phyloP scores from a whole-genome alignment of 768 basidiomycete genomes.

The Hypsizygus marmoreus region DNA sequence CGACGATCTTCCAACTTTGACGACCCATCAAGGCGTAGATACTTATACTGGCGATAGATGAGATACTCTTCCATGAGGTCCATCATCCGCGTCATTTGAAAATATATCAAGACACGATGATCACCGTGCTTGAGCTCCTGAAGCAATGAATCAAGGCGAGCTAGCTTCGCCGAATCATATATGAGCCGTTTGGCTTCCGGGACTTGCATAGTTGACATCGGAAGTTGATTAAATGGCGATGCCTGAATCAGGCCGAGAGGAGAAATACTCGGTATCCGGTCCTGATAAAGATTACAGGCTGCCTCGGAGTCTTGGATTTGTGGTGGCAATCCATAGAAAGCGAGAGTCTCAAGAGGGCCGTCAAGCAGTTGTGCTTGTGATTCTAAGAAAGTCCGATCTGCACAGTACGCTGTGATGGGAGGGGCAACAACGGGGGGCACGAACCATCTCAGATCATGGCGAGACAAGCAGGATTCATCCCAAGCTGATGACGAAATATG shows the following conservation, averaged over 20 bases:
- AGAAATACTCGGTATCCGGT: constrained; percentile 59
- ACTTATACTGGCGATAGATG: constrained; percentile 95
- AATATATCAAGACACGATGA: constrained; percentile 94
- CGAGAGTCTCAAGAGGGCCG: constrained; percentile 73
- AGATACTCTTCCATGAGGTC: constrained; percentile 99
- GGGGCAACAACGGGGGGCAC: constrained; percentile 87
- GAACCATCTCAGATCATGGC: constrained; percentile 81
- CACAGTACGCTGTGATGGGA: constrained; percentile 70
- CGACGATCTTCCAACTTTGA: constrained; percentile 94
- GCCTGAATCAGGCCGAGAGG: constrained; percentile 65
- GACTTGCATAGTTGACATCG: constrained; percentile 83
- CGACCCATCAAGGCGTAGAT: constrained; percentile 88
- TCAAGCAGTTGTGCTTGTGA: constrained; percentile 59
- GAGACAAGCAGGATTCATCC: constrained; percentile 79
- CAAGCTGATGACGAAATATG: constrained; percentile 66
- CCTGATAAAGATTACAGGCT: constrained; percentile 48
- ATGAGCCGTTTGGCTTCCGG: constrained; percentile 95
- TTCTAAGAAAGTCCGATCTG: constrained; percentile 80
- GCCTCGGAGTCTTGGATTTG: constrained; percentile 59
- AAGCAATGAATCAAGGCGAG: constrained; percentile 84
- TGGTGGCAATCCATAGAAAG: constrained; percentile 82
- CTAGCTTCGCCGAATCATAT: constrained; percentile 95
- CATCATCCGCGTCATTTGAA: constrained; percentile 99
- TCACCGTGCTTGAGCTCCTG: constrained; percentile 91
- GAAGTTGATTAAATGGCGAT: constrained; percentile 75